phyloP scores from a whole-genome alignment of 2,329 filamentous ascomycete species.

The Aureobasidium namibiae region DNA sequence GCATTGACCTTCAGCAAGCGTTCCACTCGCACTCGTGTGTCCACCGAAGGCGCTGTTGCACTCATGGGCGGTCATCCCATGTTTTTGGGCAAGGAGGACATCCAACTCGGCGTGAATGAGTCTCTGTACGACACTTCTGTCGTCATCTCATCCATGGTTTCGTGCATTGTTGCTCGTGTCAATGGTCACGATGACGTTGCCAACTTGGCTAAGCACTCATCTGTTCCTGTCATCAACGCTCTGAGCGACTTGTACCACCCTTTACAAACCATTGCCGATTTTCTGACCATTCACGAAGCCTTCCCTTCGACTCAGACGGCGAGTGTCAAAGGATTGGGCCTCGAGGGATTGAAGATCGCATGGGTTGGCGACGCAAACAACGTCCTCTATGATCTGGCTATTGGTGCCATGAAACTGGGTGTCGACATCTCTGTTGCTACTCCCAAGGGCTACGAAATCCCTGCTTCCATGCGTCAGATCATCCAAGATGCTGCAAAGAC shows the following conservation, averaged over 20 bases:
- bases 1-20: conserved; percentile 97
- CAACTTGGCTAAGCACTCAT: conserved; percentile 39
- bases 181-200: conserved; percentile 44
- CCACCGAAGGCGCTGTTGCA: conserved; percentile 84
- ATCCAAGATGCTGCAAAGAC: conserved; percentile 57
- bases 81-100: conserved; percentile 94
- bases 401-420: conserved; percentile 78
- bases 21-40: conserved; percentile 86
- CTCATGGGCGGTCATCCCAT: conserved; percentile 86
- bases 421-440: conserved; percentile 82
- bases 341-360: conserved; percentile 80
- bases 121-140: conserved; percentile 85
- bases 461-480: conserved; percentile 61
- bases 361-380: conserved; percentile 98
- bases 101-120: conserved; percentile 94
- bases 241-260: conserved; percentile 89
- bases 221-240: conserved; percentile 44
- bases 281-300: conserved; percentile 77
- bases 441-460: conserved; percentile 76
- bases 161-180: conserved; percentile 43
- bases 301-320: conserved; percentile 43
- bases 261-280: conserved; percentile 88
- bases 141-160: conserved; percentile 72
- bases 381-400: conserved; percentile 87
- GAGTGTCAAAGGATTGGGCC: conserved; percentile 46